Percentiles rank a stretch among this genome's conserved stretches.
These are phyloP conservation scores for Exophiala spinifera DNA, from an alignment of 2,329 filamentous ascomycete genomes.

Conservation along the genomic window DNA sequence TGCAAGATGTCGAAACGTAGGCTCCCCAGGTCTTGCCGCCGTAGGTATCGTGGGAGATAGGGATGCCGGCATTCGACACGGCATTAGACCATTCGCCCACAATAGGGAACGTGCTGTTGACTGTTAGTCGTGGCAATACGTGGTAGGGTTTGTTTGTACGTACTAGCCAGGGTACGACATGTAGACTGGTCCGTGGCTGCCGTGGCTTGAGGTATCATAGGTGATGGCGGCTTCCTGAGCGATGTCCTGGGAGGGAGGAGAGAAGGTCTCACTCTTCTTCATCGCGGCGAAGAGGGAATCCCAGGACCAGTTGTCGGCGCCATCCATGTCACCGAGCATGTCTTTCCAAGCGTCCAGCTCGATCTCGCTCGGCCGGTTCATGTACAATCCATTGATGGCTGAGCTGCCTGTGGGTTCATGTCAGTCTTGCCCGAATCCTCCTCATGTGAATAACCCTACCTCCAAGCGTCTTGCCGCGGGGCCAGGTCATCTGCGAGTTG, in stretches of 20 bases:
- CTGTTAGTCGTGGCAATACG: slow-evolving; percentile 11
- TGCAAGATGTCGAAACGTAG: slow-evolving; percentile 36
- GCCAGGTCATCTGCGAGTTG: slow-evolving; percentile 35
- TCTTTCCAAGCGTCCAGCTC: slow-evolving; percentile 37
- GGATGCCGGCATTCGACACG: slow-evolving; percentile 29
- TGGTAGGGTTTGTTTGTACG: slow-evolving; percentile 4
- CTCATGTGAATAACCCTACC: slow-evolving; percentile 23
- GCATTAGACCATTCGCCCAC: slow-evolving; percentile 20
- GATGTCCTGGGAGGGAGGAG: slow-evolving; percentile 37
- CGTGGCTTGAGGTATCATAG: slow-evolving; percentile 42
- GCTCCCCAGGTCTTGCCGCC: slow-evolving; percentile 34
- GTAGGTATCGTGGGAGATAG: slow-evolving; percentile 33
- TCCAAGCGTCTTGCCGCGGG: slow-evolving; percentile 37
- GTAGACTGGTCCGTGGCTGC: slow-evolving; percentile 48
- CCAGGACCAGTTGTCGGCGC: slow-evolving; percentile 37
- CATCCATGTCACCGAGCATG: slow-evolving; percentile 36
- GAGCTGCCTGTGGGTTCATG: slow-evolving; percentile 32
- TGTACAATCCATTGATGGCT: slow-evolving; percentile 37
- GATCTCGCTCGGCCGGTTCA: slow-evolving; percentile 35
- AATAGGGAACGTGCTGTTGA: slow-evolving; percentile 28
- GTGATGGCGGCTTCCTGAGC: slow-evolving; percentile 38
- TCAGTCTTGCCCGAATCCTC: slow-evolving; percentile 5
- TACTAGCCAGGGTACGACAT: slow-evolving; percentile 44
- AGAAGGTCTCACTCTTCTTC: slow-evolving; percentile 41
- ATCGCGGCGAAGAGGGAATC: slow-evolving; percentile 36